phyloP scores from a whole-genome alignment of 2,329 filamentous ascomycete genomes.

The Fragosphaeria purpurea region DNA sequence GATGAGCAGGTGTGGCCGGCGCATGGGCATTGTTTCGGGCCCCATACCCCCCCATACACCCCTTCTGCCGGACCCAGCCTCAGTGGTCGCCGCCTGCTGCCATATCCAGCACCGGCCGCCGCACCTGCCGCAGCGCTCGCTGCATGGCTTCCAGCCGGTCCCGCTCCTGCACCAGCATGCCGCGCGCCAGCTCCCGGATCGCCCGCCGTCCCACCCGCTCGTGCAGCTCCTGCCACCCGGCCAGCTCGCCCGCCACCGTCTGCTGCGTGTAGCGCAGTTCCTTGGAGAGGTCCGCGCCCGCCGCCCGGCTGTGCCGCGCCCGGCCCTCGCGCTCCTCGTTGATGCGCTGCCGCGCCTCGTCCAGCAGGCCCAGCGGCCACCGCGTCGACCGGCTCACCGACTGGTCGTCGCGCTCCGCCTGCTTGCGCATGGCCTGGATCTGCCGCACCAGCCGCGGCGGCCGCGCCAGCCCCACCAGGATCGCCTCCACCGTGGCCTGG shows the following conservation, averaged over 20 bases:
- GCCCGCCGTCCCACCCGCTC: constrained; percentile 66
- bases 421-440: constrained; percentile 64
- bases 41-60: not conserved
- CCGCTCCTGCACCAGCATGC: constrained; percentile 70
- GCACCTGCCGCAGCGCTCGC: constrained; percentile 61
- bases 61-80: too few relatives aligned
- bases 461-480: constrained; percentile 67
- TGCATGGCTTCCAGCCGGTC: constrained; percentile 71
- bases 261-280: constrained; percentile 90
- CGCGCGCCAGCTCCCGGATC: constrained; percentile 63
- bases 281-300: constrained; percentile 63
- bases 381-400: constrained; percentile 64
- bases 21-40: too few relatives aligned
- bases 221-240: constrained; percentile 87
- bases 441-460: constrained; percentile 68
- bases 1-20: too few relatives aligned
- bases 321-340: constrained; percentile 79
- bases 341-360: constrained; percentile 74
- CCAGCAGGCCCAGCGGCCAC: constrained; percentile 73
- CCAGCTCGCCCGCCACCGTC: constrained; percentile 81
- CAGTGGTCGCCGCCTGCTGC: too few relatives aligned
- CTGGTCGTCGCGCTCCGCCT: constrained; percentile 67
- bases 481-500: constrained; percentile 73
- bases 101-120: too few relatives aligned
- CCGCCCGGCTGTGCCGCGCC: constrained; percentile 57